Evolutionary conservation across 345 rosid genomes (phyloP).

Genomic region (Eucalyptus albens): DNA sequence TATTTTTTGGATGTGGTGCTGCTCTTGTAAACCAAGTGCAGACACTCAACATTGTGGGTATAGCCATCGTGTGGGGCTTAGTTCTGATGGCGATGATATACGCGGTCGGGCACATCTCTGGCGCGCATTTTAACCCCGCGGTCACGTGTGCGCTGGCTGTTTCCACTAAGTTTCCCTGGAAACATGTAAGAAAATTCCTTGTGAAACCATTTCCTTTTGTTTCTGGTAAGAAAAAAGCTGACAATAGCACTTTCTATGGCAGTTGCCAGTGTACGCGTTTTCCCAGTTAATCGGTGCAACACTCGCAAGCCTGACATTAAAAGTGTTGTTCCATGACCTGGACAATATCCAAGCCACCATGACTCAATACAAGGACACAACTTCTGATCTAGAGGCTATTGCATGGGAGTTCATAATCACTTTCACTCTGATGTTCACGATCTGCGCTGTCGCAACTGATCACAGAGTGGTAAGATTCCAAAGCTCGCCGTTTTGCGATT

Average conservation of each 20-base stretch:
- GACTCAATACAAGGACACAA: conserved; percentile 20
- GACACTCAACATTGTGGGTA: conserved; percentile 14
- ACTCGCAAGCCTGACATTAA: conserved; percentile 26
- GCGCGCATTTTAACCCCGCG: conserved; percentile 49
- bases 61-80: conserved; percentile 32
- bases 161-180: conserved; percentile 18
- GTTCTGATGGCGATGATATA: conserved; percentile 30
- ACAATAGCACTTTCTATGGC: background rate
- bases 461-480: conserved; percentile 22
- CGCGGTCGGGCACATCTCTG: conserved; percentile 31
- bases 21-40: conserved; percentile 14
- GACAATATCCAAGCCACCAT: background rate
- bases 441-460: conserved; percentile 30
- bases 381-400: conserved; percentile 34
- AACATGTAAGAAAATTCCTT: conserved; percentile 10
- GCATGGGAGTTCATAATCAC: conserved; percentile 36
- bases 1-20: conserved; percentile 29
- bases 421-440: conserved; percentile 18
- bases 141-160: conserved; percentile 30
- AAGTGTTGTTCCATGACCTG: conserved; percentile 7
- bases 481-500: background rate
- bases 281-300: conserved; percentile 28
- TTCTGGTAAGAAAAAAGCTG: background rate
- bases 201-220: background rate
- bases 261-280: conserved; percentile 28